Percentiles rank a stretch among this genome's conserved stretches.
phyloP scores from a whole-genome alignment of 2,329 filamentous ascomycete species.

The Metarhizium sp. region DNA sequence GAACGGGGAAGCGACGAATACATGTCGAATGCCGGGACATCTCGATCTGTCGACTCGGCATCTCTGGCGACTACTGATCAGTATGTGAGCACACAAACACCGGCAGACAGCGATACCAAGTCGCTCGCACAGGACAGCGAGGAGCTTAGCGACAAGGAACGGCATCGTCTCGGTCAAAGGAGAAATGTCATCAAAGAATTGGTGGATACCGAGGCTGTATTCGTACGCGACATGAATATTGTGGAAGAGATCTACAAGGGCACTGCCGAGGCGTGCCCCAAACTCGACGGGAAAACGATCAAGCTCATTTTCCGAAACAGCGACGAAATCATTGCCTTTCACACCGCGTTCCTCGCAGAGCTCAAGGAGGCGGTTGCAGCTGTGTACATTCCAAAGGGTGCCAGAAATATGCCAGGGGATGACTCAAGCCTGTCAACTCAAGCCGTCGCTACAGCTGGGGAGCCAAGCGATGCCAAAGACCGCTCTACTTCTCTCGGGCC shows the following conservation, averaged over 20 bases:
- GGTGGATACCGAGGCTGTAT: constrained; percentile 84
- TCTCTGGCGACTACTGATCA: constrained; percentile 34
- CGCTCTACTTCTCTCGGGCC: constrained; percentile 43
- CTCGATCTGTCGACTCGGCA: constrained; percentile 36
- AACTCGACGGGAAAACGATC: constrained; percentile 73
- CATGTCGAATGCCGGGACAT: constrained; percentile 30
- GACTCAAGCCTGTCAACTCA: constrained; percentile 31
- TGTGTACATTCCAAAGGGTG: constrained; percentile 60
- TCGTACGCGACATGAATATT: constrained; percentile 93
- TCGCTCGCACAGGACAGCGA: constrained; percentile 27
- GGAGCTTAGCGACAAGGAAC: constrained; percentile 42
- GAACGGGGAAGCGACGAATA: constrained; percentile 37
- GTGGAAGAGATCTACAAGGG: constrained; percentile 97
- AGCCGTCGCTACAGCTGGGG: constrained; percentile 26
- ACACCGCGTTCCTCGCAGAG: constrained; percentile 66
- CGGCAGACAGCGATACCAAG: constrained; percentile 28
- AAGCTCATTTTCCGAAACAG: constrained; percentile 90
- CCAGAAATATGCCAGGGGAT: constrained; percentile 32
- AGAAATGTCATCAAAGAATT: constrained; percentile 84
- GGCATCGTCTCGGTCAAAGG: constrained; percentile 68
- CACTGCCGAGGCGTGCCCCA: constrained; percentile 72
- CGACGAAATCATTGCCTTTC: constrained; percentile 82
- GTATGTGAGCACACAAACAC: constrained; percentile 26
- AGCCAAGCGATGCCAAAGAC: constrained; percentile 42
- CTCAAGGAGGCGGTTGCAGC: constrained; percentile 72